Conservation (phyloP, 2,329 filamentous ascomycete species). For the Venturia asperata region DNA sequence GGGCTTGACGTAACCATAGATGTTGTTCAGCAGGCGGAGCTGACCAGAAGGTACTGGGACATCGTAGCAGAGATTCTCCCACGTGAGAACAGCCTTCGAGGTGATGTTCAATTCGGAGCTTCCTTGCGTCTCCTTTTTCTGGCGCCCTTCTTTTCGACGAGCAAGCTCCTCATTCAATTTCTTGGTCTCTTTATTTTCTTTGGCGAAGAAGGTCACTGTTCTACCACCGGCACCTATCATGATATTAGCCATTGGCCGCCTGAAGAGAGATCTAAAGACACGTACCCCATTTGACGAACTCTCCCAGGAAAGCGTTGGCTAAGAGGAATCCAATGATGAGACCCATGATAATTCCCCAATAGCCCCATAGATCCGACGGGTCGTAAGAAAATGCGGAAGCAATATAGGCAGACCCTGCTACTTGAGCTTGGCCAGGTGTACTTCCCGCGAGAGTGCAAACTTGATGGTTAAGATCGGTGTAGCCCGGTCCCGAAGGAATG, state of each 20-base stretch:
- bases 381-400: conserved; percentile 60
- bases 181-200: conserved; percentile 60
- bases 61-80: conserved; percentile 45
- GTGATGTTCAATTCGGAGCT: conserved; percentile 41
- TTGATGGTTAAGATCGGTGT: conserved; percentile 65
- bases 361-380: conserved; percentile 66
- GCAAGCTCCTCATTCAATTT: conserved; percentile 56
- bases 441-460: conserved; percentile 76
- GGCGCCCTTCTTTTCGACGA: conserved; percentile 33
- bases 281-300: conserved; percentile 57
- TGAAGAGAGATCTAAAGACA: background rate
- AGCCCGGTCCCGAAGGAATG: conserved; percentile 63
- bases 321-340: conserved; percentile 70
- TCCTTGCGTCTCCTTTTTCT: conserved; percentile 28
- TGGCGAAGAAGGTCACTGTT: conserved; percentile 67
- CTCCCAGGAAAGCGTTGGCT: conserved; percentile 70
- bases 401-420: conserved; percentile 65
- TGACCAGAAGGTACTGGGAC: conserved; percentile 43
- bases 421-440: conserved; percentile 52
- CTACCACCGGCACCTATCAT: conserved; percentile 61
- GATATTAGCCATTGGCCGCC: background rate
- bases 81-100: conserved; percentile 51
- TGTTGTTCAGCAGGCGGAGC: conserved; percentile 49
- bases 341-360: conserved; percentile 72
- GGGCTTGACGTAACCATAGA: conserved; percentile 67